Base-by-base conservation (phyloP, 345 rosid genomes). In the Citrus reticulata region DNA sequence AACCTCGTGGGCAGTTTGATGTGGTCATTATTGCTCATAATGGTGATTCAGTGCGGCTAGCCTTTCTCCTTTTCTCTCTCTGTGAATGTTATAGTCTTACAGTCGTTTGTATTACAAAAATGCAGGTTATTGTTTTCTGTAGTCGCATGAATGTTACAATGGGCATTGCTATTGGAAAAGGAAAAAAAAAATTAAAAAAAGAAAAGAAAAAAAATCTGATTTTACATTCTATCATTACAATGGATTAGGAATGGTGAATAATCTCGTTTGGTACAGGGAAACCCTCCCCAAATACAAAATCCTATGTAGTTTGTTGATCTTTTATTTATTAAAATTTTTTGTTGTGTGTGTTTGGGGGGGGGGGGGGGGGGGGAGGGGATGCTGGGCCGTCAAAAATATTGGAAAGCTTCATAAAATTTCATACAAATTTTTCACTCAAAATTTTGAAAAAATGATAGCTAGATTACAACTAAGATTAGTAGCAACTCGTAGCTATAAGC, bases 1-100 rank as follows among this genome's bases (percentile, higher is more conserved):
- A 89, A 69, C 93, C 90, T 77, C 74, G 84, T 24, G 96, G 98
- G 46, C 85, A 88, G 80, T 95, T 93, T 81, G 97, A 93, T 83
- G 86, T 86, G 22, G 85, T 93, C 75, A 92, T 95, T 80, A 92
- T 95, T 84, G 99, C 99, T 82, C 99, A 95, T 81, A 92, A 95
- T 73, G 99, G 98, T 95, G 83, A 81, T 67, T 78, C 42, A 17
- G 25, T 69, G 54, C 75, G 60, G 71, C 68, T 40, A 34, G 69
- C 35, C 68, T 61, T 70, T 11, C 77, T 46, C 30, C 54, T 80
- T 46, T 32, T 34, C 30, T 35, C 70, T 63, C 77, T 70, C 57
- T 24, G 39, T 51, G 40, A 27, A 46, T 77, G 20, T 54, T 65
- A 24, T 55, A 19, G n/a, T 2, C 46, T 63, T 37, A 68, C 34